Evolutionary conservation across 768 basidiomycete species (phyloP).

Genomic region (Mycena amicta): DNA sequence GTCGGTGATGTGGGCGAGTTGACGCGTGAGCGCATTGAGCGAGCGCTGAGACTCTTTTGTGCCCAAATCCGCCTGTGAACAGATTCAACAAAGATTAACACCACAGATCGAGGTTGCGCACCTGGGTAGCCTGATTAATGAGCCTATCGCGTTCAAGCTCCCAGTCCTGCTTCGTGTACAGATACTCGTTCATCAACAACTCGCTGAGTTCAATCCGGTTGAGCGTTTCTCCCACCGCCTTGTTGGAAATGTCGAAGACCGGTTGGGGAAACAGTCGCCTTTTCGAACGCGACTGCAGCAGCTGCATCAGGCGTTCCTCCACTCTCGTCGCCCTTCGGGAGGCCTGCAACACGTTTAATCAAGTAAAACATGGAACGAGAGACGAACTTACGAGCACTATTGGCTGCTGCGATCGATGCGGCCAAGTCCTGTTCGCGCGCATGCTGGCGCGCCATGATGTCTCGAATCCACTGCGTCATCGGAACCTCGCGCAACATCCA

Average conservation of each 20-base stretch:
- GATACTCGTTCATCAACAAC: slow-evolving; percentile 30
- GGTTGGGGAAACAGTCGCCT: slow-evolving; percentile 4
- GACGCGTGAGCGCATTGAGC: slow-evolving; percentile 26
- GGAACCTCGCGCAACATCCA: slow-evolving; percentile 31
- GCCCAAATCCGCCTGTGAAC: slow-evolving; percentile 1
- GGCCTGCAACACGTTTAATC: no score
- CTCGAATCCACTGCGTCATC: slow-evolving; percentile 22
- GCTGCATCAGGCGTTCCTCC: slow-evolving; percentile 3
- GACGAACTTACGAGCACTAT: neutral
- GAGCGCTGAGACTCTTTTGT: slow-evolving; percentile 7
- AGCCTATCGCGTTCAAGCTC: slow-evolving; percentile 30
- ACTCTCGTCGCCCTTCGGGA: no score
- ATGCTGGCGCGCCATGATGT: slow-evolving; percentile 23
- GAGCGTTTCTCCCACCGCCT: slow-evolving; percentile 15
- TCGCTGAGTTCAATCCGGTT: slow-evolving; percentile 32
- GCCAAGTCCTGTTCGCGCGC: slow-evolving; percentile 6
- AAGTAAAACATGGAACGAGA: no score
- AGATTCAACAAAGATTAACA: neutral
- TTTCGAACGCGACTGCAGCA: slow-evolving; percentile 2
- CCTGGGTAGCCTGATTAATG: slow-evolving; percentile 23
- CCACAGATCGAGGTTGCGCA: neutral
- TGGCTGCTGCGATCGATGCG: neutral
- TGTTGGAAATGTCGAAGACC: slow-evolving; percentile 14
- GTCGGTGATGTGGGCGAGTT: slow-evolving; percentile 29
- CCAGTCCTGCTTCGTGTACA: slow-evolving; percentile 31